Evolutionary conservation across 192 early-diverging fungal genomes (phyloP).

Genomic region (Coemansia sp.): DNA sequence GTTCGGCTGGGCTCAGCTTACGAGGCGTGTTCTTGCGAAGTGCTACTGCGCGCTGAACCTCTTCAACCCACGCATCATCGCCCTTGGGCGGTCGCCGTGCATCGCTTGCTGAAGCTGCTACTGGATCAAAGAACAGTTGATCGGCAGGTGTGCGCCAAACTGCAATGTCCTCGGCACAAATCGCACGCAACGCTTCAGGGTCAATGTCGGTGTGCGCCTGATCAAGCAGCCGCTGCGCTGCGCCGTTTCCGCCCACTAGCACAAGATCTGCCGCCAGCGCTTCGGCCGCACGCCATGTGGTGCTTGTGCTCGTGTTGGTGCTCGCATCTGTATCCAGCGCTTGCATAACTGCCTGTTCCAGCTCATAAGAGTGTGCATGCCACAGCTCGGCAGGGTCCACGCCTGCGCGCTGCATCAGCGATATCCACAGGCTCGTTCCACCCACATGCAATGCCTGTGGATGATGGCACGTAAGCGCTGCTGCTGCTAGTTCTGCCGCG

Average conservation of each 20-base stretch:
- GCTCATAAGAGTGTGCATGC: slow-evolving; percentile 32
- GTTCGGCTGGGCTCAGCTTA: slow-evolving; percentile 61
- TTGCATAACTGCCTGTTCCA: slow-evolving; percentile 54
- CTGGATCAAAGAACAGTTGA: slow-evolving; percentile 38
- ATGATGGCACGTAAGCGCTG: slow-evolving; percentile 57
- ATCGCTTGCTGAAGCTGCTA: slow-evolving; percentile 11
- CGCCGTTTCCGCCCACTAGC: slow-evolving; percentile 31
- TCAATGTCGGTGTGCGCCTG: slow-evolving; percentile 24
- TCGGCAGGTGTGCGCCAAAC: slow-evolving; percentile 38
- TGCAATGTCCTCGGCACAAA: slow-evolving; percentile 32
- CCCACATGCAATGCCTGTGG: slow-evolving; percentile 22
- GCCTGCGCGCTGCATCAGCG: slow-evolving; percentile 73
- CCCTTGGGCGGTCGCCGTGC: slow-evolving; percentile 6
- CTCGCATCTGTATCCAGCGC: slow-evolving; percentile 40
- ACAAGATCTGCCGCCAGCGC: slow-evolving; percentile 31
- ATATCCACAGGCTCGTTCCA: slow-evolving; percentile 81
- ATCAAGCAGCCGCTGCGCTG: slow-evolving; percentile 35
- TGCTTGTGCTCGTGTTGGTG: background rate
- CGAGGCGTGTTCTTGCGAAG: slow-evolving; percentile 23
- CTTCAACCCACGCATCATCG: slow-evolving; percentile 43
- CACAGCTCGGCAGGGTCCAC: slow-evolving; percentile 69
- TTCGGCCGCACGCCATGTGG: slow-evolving; percentile 11
- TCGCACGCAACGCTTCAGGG: slow-evolving; percentile 17
- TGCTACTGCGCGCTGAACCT: slow-evolving; percentile 33
- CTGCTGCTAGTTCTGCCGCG: slow-evolving; percentile 44